Evolutionary conservation across 225 moss, liverwort and hornwort species (phyloP), one percentile per base, ranked within the genome.

Genomic region (Polytrichum commune): DNA sequence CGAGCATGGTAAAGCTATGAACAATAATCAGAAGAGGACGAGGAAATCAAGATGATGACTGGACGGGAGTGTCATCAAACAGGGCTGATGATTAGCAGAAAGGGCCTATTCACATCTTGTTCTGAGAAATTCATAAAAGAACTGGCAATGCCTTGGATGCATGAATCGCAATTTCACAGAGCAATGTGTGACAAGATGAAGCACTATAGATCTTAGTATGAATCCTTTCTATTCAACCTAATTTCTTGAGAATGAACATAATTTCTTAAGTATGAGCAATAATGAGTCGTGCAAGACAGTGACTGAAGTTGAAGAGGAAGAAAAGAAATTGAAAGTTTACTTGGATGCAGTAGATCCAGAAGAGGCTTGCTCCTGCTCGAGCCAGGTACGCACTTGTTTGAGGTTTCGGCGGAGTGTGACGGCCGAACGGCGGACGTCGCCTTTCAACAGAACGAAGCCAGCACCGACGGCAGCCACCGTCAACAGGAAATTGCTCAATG

Each of bases 401-500:
- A 92, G 79, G 53, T 95, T 95, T 66, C 89, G 75, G 35, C 89
- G 85, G 60, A 90, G 69, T 69, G 80, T 85, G 4, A 89, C 87
- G 33, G 90, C 92, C 25, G 95, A 84, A 19, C 79, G 90, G 54
- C 95, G 84, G 22, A 92, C 94, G 61, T 95, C 92, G 8, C 92
- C 91, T 71, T 80, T 86, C 69, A 95, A 79, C 89, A 95, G 78
- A 29, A 89, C 73, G 1, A 89, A 90, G 16, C 90, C 90, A 10
- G 92, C 95, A 66, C 95, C 90, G 23, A 92, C 89, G 16, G 85
- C 95, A 53, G 89, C 92, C 54, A 92, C 89, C 26, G 90, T 90
- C 75, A 95, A 46, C 68, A 95, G 61, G 64, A 95, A 92, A 80
- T 95, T 92, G 73, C 78, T 90, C 67, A 92, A 74, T 73, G 92